Base-by-base conservation (phyloP, 331 rosid genomes). In the Stylosanthes scabra region DNA sequence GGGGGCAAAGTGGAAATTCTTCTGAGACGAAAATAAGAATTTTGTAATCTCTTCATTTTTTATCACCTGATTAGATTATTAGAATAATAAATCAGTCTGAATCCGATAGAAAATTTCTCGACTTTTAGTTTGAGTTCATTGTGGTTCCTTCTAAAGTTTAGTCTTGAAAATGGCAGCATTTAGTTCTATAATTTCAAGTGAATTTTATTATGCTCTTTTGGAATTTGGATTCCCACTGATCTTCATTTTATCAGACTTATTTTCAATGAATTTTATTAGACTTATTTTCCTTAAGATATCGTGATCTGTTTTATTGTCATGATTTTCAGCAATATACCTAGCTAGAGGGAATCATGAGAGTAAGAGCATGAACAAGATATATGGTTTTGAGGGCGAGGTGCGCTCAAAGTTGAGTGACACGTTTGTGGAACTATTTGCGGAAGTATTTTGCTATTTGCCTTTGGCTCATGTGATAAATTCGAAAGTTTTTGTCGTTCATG, bases 321-420 rank as follows among this genome's bases (percentile, higher is more conserved):
- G 3, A 41, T 74, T 88, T 75, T 75, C 97, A 94, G 99, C 97
- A 20, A 90, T 95, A 80, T 80, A 95, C 80, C 90, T 95, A 63
- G 92, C 97, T 52, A 87, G 99, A 74, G 99, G 99, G 77, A 95
- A 95, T 78, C 99, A 95, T 5, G 99, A 95, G 84, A 95, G 97
- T 87, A 95, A 90, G 91, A 86, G 96, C 91, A 95, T 95, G 99
- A 95, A 95, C 83, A 95, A 93, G 88, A 95, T 95, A 71, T 95
- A 95, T 84, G 99, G 99, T 71, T 95, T 95, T 78, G 99, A 95
- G 88, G 99, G 99, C 1, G 99, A 95, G 76, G 97, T 95, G 70
- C 93, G 96, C 72, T 87, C 96, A 2, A 95, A 95, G 81, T 81
- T 95, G 79, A 95, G 71, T 11, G 97, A 90, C 50, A 90, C 84